Conservation (phyloP, 257 asterid species). For the Knoxia roxburghii region DNA sequence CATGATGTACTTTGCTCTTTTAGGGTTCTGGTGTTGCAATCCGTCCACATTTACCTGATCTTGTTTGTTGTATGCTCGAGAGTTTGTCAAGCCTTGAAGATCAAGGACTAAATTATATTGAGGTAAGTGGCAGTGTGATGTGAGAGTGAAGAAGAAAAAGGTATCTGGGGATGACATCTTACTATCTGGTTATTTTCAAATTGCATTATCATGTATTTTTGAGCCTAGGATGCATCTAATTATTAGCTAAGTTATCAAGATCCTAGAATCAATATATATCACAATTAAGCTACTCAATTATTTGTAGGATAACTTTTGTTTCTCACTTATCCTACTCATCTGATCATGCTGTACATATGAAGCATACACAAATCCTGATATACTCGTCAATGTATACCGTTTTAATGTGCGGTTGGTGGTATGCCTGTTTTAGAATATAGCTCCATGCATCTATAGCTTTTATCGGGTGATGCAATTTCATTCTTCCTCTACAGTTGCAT, state of each 20-base stretch:
- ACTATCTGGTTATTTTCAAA: not conserved
- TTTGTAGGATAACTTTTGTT: not conserved
- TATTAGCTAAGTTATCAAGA: not conserved
- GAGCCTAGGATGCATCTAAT: not conserved
- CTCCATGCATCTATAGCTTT: not conserved
- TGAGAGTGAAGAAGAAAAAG: not conserved
- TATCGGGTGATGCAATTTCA: conserved; percentile 3
- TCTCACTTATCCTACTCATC: not conserved
- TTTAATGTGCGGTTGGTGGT: conserved; percentile 8
- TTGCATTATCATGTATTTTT: not conserved
- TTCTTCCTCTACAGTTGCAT: conserved; percentile 54
- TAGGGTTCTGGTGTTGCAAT: conserved; percentile 95
- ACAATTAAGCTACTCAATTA: not conserved
- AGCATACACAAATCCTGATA: not conserved
- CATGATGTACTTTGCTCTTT: conserved; percentile 11
- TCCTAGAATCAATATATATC: not conserved
- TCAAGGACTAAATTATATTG: conserved; percentile 94
- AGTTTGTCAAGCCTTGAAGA: conserved; percentile 98
- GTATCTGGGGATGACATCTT: not conserved
- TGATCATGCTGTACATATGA: not conserved
- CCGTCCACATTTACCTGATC: conserved; percentile 84
- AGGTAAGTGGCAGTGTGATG: conserved; percentile 43
- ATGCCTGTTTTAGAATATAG: not conserved
- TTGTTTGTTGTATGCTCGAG: conserved; percentile 98
- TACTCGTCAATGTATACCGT: not conserved